These are phyloP conservation scores for Boletus huronensis DNA, from an alignment of 768 basidiomycete genomes.

Conservation along the genomic window DNA sequence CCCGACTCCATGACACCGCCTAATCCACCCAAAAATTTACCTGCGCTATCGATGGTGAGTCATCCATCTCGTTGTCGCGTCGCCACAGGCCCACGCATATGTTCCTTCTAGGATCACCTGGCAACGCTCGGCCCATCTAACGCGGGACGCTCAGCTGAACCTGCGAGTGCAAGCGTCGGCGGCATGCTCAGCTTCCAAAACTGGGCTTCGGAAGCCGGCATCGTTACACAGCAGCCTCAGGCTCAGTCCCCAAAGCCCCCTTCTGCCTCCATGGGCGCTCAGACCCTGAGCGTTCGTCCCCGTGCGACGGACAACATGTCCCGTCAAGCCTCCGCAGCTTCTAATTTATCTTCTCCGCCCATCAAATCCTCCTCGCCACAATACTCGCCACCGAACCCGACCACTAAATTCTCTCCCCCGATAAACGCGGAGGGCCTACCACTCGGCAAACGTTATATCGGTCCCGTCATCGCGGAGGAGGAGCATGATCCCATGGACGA, in stretches of 20 bases:
- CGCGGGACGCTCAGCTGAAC: slow-evolving; percentile 20
- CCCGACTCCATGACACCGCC: slow-evolving; percentile 16
- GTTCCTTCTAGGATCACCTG: slow-evolving; percentile 24
- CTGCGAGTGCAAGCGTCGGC: slow-evolving; percentile 6
- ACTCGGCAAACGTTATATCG: slow-evolving; percentile 33
- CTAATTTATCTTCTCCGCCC: slow-evolving; percentile 20
- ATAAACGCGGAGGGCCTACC: slow-evolving; percentile 16
- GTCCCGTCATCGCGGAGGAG: slow-evolving; percentile 29
- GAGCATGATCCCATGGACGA: slow-evolving; percentile 28
- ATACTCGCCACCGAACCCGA: slow-evolving; percentile 22
- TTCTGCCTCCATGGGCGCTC: slow-evolving; percentile 1
- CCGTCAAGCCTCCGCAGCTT: slow-evolving; percentile 28
- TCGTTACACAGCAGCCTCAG: slow-evolving; percentile 19
- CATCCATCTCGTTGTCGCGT: neutral
- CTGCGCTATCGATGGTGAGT: slow-evolving; percentile 31
- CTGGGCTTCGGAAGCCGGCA: slow-evolving; percentile 32
- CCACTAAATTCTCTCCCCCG: slow-evolving; percentile 28
- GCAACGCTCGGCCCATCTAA: slow-evolving; percentile 28
- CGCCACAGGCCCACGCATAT: slow-evolving; percentile 1
- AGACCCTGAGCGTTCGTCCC: slow-evolving; percentile 18
- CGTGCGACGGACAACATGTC: slow-evolving; percentile 30
- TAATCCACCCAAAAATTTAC: slow-evolving; percentile 27
- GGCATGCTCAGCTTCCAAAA: slow-evolving; percentile 25
- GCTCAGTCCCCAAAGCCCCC: slow-evolving; percentile 7
- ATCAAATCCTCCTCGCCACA: slow-evolving; percentile 23